A percentile compares a stretch with the other conserved stretches of the same genome.
Evolutionary conservation across 1,139 yeast species (phyloP).

Genomic region (Debaryomyces sp.): DNA sequence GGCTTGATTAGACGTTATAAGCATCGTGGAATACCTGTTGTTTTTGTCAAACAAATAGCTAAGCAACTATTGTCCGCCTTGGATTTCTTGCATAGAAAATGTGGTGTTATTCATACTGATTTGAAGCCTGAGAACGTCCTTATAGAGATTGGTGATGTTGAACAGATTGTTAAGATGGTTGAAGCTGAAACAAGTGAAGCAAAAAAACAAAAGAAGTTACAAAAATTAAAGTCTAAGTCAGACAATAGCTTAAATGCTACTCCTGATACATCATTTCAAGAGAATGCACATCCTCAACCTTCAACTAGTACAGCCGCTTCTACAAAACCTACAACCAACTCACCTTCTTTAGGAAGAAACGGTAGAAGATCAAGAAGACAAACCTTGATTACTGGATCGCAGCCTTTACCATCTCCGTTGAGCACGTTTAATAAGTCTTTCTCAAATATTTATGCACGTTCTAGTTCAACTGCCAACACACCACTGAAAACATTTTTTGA

Average conservation of each 20-base stretch:
- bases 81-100: constrained; percentile 79
- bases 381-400: constrained; percentile 82
- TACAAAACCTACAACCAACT: constrained; percentile 23
- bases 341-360: constrained; percentile 47
- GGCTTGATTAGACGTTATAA: constrained; percentile 69
- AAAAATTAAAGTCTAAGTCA: constrained; percentile 27
- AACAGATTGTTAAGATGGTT: constrained; percentile 59
- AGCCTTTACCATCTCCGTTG: constrained; percentile 81
- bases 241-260: constrained; percentile 17
- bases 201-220: constrained; percentile 41
- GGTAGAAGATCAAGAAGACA: constrained; percentile 68
- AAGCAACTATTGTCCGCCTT: constrained; percentile 75
- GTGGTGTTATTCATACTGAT: constrained; percentile 93
- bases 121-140: constrained; percentile 89
- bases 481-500: constrained; percentile 34
- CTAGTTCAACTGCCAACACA: constrained; percentile 45
- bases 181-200: constrained; percentile 56
- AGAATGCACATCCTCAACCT: constrained; percentile 9
- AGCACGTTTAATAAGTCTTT: constrained; percentile 47
- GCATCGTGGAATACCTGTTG: constrained; percentile 74
- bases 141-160: constrained; percentile 78
- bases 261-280: constrained; percentile 18
- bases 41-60: constrained; percentile 77
- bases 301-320: constrained; percentile 1
- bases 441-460: constrained; percentile 40